Base-by-base conservation (phyloP, 345 rosid species). In the Linum trigynum region DNA sequence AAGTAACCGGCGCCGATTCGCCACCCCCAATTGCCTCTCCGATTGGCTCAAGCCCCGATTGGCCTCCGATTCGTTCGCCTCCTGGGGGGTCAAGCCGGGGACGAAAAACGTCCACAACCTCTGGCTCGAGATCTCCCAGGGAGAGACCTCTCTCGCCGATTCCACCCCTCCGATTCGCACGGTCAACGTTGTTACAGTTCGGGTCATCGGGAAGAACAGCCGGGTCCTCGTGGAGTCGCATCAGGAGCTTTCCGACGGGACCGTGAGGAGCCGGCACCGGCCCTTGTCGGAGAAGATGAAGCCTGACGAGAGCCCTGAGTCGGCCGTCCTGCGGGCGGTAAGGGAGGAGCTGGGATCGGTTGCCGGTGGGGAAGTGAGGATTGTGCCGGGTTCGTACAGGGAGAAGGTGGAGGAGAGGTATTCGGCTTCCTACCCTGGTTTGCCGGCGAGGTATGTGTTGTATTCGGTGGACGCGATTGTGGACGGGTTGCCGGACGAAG, bases 41-140 rank as follows among this genome's bases (percentile, higher is more conserved):
- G 96, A 90, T 60, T 92, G 97, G 97, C 94, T 92, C 65, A 76
- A 78, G 32, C 85, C 92, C 1, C 90, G 91, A 3, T 58, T 92
- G 39, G 91, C 98, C 15, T 82, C 96, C 14, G 91, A 83, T 10
- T 82, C 96, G 1, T 82, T 92, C 62, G 83, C 92, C 37, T 78
- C 89, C 0, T 92, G 97, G 96, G 98, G 98, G 8, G 78, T 86
- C 62, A 90, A 80, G 58, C 96, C 94, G 16, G 98, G 96, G 57
- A 92, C 98, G 71, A 92, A 92, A 77, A 92, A 92, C 79, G 82
- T 92, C 66, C 94, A 92, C 67, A 92, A 92, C 68, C 98, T 92
- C 80, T 92, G 96, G 94, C 87, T 92, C 5, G 97, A 92, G 67
- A 83, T 92, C 41, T 76, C 88, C 68, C 85, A 89, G 43, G 98